These are phyloP conservation scores for Ormosia emarginata DNA, from an alignment of 306 rosid species.

Conservation along the genomic window DNA sequence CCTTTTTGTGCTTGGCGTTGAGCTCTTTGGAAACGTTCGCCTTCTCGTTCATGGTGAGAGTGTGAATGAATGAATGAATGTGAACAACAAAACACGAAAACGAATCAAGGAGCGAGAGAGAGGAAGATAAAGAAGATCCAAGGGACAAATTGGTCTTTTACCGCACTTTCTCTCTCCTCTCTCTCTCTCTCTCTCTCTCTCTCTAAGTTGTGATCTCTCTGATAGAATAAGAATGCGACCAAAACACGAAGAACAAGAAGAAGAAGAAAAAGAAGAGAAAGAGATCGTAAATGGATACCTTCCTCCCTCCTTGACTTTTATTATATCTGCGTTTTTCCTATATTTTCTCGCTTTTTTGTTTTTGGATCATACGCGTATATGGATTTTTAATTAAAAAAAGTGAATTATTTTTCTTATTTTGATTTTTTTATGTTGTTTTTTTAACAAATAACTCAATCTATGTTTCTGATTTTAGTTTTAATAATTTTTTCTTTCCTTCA, in stretches of 20 bases:
- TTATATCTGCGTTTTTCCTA: neutral
- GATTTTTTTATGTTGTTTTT: too few relatives aligned
- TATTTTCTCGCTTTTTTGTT: neutral
- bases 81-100: neutral
- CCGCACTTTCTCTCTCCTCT: constrained; percentile 22
- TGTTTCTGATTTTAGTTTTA: too few relatives aligned
- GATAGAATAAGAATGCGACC: constrained; percentile 23
- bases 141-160: constrained; percentile 57
- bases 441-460: too few relatives aligned
- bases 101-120: constrained; percentile 34
- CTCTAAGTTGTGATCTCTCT: constrained; percentile 14
- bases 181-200: constrained; percentile 31
- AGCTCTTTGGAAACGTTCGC: constrained; percentile 96
- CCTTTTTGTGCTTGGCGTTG: constrained; percentile 95
- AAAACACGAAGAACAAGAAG: neutral
- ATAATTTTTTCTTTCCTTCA: too few relatives aligned
- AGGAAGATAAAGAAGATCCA: constrained; percentile 39
- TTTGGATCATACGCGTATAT: neutral
- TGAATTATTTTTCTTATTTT: too few relatives aligned
- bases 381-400: neutral
- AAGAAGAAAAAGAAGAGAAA: neutral
- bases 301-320: neutral
- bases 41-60: constrained; percentile 82
- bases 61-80: neutral
- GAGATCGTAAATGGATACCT: constrained; percentile 8